These are phyloP conservation scores for Cryphonectria japonica DNA, from an alignment of 2,329 filamentous ascomycete species.

Conservation along the genomic window DNA sequence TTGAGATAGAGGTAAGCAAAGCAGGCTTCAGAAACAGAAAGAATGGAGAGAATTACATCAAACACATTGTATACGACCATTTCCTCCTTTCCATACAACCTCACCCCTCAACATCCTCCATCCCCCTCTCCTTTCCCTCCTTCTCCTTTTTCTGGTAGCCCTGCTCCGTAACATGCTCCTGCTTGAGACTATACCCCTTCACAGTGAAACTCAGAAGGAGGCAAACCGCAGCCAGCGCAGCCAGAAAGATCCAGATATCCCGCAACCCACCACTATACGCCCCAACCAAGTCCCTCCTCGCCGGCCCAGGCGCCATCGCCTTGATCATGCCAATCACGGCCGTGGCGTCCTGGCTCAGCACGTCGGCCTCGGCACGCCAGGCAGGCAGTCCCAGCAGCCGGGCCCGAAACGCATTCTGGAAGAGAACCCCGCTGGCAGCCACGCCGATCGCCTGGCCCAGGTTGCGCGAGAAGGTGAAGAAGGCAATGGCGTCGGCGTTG, in stretches of 20 bases:
- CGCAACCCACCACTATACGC: slow-evolving; percentile 41
- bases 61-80: background rate
- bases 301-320: slow-evolving; percentile 45
- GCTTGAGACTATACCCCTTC: slow-evolving; percentile 38
- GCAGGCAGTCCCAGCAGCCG: slow-evolving; percentile 53
- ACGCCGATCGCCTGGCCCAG: slow-evolving; percentile 70
- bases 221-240: slow-evolving; percentile 36
- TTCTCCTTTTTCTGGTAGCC: slow-evolving; percentile 31
- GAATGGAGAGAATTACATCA: too few species aligned
- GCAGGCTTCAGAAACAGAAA: background rate
- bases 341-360: slow-evolving; percentile 61
- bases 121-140: slow-evolving; percentile 5
- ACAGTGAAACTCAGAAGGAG: slow-evolving; percentile 37
- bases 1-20: background rate
- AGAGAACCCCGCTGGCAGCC: slow-evolving; percentile 68
- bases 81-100: background rate
- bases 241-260: slow-evolving; percentile 40
- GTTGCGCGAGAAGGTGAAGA: slow-evolving; percentile 69
- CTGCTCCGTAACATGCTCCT: slow-evolving; percentile 40
- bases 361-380: slow-evolving; percentile 46
- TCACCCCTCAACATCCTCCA: slow-evolving; percentile 6
- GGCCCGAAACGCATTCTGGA: slow-evolving; percentile 66
- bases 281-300: slow-evolving; percentile 36
- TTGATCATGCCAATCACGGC: slow-evolving; percentile 63
- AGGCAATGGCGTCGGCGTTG: slow-evolving; percentile 61